Evolutionary conservation across 495 filamentous ascomycete species (phyloP), one percentile per base, ranked within the genome.

Genomic region (Aspergillus baeticus): DNA sequence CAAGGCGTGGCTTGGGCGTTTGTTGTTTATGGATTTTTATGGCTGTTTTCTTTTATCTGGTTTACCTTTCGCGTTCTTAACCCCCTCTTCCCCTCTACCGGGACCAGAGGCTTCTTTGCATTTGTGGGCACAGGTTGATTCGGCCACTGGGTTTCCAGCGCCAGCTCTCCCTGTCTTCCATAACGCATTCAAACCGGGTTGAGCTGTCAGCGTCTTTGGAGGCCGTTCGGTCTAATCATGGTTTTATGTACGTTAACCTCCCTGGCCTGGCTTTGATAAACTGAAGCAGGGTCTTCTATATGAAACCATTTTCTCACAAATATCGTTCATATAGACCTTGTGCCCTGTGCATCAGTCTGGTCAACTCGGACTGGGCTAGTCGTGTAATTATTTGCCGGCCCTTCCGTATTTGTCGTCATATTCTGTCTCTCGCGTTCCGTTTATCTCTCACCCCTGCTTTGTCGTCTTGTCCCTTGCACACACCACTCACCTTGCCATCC

Each of bases 171-270:
- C 60, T 70, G 62, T 68, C 57, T 51, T 63, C 65, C 50, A 57
- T 63, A 62, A 70, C 68, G 65, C 67, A 75, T 68, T 62, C 62
- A 67, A 65, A 62, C 64, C 66, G 62, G 62, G 45, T 74, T 72
- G 66, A 65, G 57, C 61, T 64, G 64, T 65, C 67, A 70, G 63
- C 69, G 65, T 67, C 65, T 70, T 72, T 66, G 69, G 80, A n/a
- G 81, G 84, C 83, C 59, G 55, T 80, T 84, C 83, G 81, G 83
- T 81, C 82, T 85, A 76, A 74, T 79, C 80, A 72, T 77, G 81
- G 76, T 77, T 75, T 81, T 78, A 86, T 92, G 88, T 92, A 92
- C 85, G 87, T 90, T 91, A 90, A 76, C 70, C 73, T 79, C 75
- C 78, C 77, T 80, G 70, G 69, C 77, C 77, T 78, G 71, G 65